A percentile compares a stretch with the other conserved stretches of the same genome.
Conservation (phyloP, 345 rosid genomes). For the Corymbia maculata region DNA sequence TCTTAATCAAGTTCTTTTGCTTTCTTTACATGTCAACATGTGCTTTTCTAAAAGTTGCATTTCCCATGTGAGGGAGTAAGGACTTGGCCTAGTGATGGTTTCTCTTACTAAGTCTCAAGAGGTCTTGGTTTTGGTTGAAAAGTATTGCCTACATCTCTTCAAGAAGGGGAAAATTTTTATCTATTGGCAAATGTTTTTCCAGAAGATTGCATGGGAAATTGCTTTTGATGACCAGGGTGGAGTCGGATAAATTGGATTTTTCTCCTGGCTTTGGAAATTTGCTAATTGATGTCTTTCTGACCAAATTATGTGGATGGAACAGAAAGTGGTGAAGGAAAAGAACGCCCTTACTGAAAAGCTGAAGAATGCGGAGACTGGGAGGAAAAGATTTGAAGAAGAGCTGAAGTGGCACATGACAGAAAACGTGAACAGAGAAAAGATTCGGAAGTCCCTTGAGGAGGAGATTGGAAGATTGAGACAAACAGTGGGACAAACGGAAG, state of each 20-base stretch:
- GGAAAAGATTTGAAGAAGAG: slow-evolving; percentile 92
- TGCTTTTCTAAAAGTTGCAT: background rate
- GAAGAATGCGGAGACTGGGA: slow-evolving; percentile 78
- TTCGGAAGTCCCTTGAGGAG: slow-evolving; percentile 83
- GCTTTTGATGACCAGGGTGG: background rate
- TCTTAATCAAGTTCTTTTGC: background rate
- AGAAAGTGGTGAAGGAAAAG: slow-evolving; percentile 95
- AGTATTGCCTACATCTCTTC: background rate
- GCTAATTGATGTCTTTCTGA: background rate
- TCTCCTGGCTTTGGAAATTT: background rate
- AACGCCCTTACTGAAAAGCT: slow-evolving; percentile 85
- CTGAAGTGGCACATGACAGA: slow-evolving; percentile 78
- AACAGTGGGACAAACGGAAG: slow-evolving; percentile 89
- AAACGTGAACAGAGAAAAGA: slow-evolving; percentile 75
- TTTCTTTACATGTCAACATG: background rate
- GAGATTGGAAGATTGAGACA: slow-evolving; percentile 77
- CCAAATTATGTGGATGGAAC: slow-evolving; percentile 8
- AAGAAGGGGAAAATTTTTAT: background rate
- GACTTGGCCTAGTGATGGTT: background rate
- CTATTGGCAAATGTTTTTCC: background rate
- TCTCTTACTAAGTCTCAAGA: background rate
- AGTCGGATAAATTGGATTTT: background rate
- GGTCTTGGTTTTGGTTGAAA: background rate
- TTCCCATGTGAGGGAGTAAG: background rate
- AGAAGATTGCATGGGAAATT: background rate